Evolutionary conservation across 2,329 filamentous ascomycete species (phyloP).

Genomic region (Aspergillus arachidicola): DNA sequence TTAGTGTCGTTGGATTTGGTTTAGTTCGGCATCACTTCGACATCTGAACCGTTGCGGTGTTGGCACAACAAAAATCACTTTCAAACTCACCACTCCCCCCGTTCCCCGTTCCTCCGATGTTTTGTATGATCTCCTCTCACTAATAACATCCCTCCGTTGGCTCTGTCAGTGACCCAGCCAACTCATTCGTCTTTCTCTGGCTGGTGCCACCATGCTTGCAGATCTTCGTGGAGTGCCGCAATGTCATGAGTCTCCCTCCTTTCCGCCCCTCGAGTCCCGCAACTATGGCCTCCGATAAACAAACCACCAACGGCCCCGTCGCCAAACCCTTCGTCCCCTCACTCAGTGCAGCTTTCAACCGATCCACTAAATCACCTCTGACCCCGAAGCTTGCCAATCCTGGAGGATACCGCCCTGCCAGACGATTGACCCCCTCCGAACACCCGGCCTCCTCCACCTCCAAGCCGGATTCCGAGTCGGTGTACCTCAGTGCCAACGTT

Average conservation of each 20-base stretch:
- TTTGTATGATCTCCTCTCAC: slow-evolving; percentile 6
- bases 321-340: slow-evolving; percentile 67
- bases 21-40: slow-evolving; percentile 3
- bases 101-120: not conserved
- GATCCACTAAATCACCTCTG: slow-evolving; percentile 57
- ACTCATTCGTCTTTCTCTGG: slow-evolving; percentile 18
- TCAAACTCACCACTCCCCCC: not conserved
- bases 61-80: slow-evolving; percentile 4
- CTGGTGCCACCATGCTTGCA: slow-evolving; percentile 40
- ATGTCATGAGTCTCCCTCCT: slow-evolving; percentile 49
- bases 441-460: slow-evolving; percentile 36
- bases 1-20: not conserved
- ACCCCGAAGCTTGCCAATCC: slow-evolving; percentile 61
- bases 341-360: slow-evolving; percentile 64
- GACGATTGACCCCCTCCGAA: slow-evolving; percentile 37
- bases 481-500: slow-evolving; percentile 67
- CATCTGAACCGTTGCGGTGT: slow-evolving; percentile 4
- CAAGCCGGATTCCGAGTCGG: slow-evolving; percentile 53
- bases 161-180: not conserved
- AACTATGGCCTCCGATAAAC: slow-evolving; percentile 57
- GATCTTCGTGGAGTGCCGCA: slow-evolving; percentile 33
- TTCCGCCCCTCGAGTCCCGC: slow-evolving; percentile 34
- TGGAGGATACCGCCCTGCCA: slow-evolving; percentile 32
- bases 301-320: slow-evolving; percentile 51
- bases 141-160: not conserved